Evolutionary conservation across 2,329 filamentous ascomycete species (phyloP).

Genomic region (Ophiostoma sp.): DNA sequence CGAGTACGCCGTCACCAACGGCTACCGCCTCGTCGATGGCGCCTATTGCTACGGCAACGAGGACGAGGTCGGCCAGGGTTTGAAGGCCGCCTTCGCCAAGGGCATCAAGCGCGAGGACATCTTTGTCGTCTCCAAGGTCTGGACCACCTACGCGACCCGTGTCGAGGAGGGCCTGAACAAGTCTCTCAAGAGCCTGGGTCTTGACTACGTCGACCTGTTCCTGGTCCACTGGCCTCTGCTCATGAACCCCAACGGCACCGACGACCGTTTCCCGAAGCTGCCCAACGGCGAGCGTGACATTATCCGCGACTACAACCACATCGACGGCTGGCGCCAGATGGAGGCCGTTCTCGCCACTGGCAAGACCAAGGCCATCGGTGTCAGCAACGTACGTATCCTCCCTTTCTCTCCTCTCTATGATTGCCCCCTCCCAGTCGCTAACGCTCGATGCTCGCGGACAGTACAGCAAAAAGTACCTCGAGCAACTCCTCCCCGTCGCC

Average conservation of each 20-base stretch:
- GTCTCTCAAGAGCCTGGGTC: slow-evolving; percentile 69
- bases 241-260: slow-evolving; percentile 75
- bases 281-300: slow-evolving; percentile 74
- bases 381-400: slow-evolving; percentile 50
- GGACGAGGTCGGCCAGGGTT: slow-evolving; percentile 75
- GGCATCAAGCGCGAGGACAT: slow-evolving; percentile 76
- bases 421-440: too few species aligned
- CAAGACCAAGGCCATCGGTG: slow-evolving; percentile 56
- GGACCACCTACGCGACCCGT: slow-evolving; percentile 74
- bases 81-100: slow-evolving; percentile 68
- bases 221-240: slow-evolving; percentile 82
- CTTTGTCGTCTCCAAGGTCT: slow-evolving; percentile 84
- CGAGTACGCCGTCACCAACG: slow-evolving; percentile 56
- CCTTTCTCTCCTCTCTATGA: neutral
- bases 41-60: slow-evolving; percentile 82
- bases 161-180: slow-evolving; percentile 70
- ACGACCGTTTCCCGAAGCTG: slow-evolving; percentile 73
- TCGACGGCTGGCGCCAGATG: slow-evolving; percentile 76
- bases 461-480: slow-evolving; percentile 58
- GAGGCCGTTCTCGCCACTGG: slow-evolving; percentile 64
- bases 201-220: slow-evolving; percentile 80
- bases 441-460: slow-evolving; percentile 29
- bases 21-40: slow-evolving; percentile 66
- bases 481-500: slow-evolving; percentile 53
- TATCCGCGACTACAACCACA: slow-evolving; percentile 65